Evolutionary conservation across 352 stramenopile species (phyloP), one percentile per base, ranked within the genome.

Genomic region (Phytophthora europaea): DNA sequence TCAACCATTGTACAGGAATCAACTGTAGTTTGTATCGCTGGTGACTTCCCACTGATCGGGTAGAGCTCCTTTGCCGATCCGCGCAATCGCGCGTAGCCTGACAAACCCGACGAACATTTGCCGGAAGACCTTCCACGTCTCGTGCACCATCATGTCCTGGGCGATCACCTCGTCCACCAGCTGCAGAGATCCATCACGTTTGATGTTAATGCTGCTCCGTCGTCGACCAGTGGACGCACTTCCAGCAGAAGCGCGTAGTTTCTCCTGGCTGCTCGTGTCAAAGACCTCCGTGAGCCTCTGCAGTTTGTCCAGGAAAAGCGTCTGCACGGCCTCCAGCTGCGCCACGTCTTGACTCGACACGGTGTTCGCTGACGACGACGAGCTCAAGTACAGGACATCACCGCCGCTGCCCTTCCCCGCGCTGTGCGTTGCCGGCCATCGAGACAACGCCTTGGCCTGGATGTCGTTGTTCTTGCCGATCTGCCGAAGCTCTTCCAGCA

Each of bases 71-170:
- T 81, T 57, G 6, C 87, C 87, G 4, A 94, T 76, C 2, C 65
- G 65, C 0, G 81, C 88, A 8, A 87, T 61, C 1, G 81, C 62
- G 6, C 87, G 87, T 23, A 93, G 65, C 18, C 80, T 77, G 15
- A 83, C 79, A 45, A 92, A 93, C n/a, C 78, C 82, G 0, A 88
- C 75, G 51, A 94, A 74, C 45, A 93, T 78, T 61, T 92, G 87
- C 1, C 85, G 87, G n/a, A 95, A 88, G 33, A 85, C 81, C 50
- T 87, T 92, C 87, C 87, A 94, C 52, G 82, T 87, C 72, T 92
- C 87, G 48, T 91, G 85, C 33, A 92, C 84, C 47, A 83, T 61
- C 62, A 48, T 68, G 26, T 80, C 75, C 26, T 72, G 72, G 8
- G 73, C 53, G 38, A 88, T 73, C 1, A 79, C 62, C 16, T 88